Conservation (phyloP, 2,329 filamentous ascomycete genomes). For the Drechslerella dactyloides region DNA sequence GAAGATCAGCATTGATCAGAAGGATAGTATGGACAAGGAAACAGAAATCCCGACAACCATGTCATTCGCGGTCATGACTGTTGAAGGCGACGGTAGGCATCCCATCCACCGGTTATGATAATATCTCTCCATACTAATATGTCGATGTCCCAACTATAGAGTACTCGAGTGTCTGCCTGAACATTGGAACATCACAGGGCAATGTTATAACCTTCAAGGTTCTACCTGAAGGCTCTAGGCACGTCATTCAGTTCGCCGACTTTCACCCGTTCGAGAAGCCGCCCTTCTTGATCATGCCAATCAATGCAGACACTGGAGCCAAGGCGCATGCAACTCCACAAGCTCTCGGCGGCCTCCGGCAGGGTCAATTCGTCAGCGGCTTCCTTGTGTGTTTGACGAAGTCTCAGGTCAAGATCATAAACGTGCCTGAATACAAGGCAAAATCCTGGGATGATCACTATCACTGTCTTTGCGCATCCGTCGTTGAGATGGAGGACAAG, state of each 20-base stretch:
- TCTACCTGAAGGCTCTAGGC: conserved; percentile 75
- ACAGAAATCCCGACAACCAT: conserved; percentile 80
- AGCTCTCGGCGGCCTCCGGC: conserved; percentile 76
- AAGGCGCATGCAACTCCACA: conserved; percentile 76
- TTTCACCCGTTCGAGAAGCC: conserved; percentile 65
- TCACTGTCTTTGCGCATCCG: conserved; percentile 76
- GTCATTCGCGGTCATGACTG: conserved; percentile 90
- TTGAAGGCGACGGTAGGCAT: conserved; percentile 77
- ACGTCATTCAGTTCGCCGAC: conserved; percentile 75
- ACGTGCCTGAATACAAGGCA: conserved; percentile 82
- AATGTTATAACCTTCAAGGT: conserved; percentile 90
- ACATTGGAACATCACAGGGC: conserved; percentile 85
- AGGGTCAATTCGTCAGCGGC: conserved; percentile 77
- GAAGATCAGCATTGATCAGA: conserved; percentile 61
- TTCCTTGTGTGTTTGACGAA: conserved; percentile 77
- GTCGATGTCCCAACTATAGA: conserved; percentile 60
- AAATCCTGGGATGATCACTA: conserved; percentile 82
- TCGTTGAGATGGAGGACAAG: conserved; percentile 75
- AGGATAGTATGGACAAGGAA: conserved; percentile 60
- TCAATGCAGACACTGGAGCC: conserved; percentile 77
- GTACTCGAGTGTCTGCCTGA: conserved; percentile 91
- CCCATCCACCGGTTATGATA: background rate
- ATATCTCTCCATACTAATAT: background rate
- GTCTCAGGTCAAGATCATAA: conserved; percentile 83
- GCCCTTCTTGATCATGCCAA: conserved; percentile 78